Evolutionary conservation across 257 asterid species (phyloP), one percentile per base, ranked within the genome.

Genomic region (Fraxinus cuspidata): DNA sequence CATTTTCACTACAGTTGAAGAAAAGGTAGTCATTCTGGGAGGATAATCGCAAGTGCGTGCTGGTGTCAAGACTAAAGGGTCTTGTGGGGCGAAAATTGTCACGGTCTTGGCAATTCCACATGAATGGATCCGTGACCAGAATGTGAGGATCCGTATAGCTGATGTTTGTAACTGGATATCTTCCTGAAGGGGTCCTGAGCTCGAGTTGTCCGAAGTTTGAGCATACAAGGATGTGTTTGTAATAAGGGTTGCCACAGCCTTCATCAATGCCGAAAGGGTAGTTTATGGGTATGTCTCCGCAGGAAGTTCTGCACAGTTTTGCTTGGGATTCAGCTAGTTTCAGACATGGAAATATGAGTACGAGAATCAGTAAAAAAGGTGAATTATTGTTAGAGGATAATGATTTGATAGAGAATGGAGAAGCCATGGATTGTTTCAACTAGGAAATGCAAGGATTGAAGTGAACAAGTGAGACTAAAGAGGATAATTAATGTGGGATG

Each of bases 191-290:
- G 5, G 97, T 91, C 19, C 96, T 75, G 82, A 95, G 87, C 15
- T 78, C 84, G 51, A 95, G 90, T 2, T 78, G 81, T 0, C 78
- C 91, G 0, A 91, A 73, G 31, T 80, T 84, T 8, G 97, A 80
- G 73, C 98, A 93, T 1, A 78, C 87, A 38, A 95, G 88, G 74
- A 90, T 75, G 82, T 80, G 89, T 7, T 93, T 72, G 74, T 90
- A 88, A 77, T 85, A 87, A 1, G 94, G 97, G 83, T 96, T 95
- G 65, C 99, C 98, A 7, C 98, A 93, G 58, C 97, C 99, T 73
- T 93, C 92, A 66, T 93, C 98, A 27, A 93, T 78, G 56, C 97
- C 97, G 38, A 95, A 93, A 28, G 99, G 97, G 81, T 93, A 95
- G 73, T 75, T 77, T 77, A 93, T 91, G 7, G 96, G 96, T 42